A percentile compares a stretch with the other conserved stretches of the same genome.
These are phyloP conservation scores for Phylloporus rhodoxanthus DNA, from an alignment of 768 basidiomycete species.

Conservation along the genomic window DNA sequence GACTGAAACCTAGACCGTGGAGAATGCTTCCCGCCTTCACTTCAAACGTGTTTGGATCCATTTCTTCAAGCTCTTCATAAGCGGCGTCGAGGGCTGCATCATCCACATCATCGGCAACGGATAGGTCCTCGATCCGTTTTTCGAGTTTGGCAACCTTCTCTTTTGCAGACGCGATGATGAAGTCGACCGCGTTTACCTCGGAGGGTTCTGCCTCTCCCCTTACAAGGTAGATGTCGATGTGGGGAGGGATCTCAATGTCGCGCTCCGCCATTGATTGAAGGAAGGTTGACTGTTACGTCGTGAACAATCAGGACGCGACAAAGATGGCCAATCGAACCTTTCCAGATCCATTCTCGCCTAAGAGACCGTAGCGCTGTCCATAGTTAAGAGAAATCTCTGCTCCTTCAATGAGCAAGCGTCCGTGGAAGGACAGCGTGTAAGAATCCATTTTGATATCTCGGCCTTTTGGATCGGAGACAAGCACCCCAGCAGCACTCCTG, in stretches of 20 bases:
- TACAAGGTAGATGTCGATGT: slow-evolving; percentile 98
- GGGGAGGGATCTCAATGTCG: slow-evolving; percentile 88
- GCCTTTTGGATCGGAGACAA: slow-evolving; percentile 86
- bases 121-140: slow-evolving; percentile 88
- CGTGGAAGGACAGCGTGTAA: slow-evolving; percentile 96
- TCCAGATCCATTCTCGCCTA: slow-evolving; percentile 98
- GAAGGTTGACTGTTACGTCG: slow-evolving; percentile 72
- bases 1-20: slow-evolving; percentile 93
- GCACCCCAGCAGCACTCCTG: slow-evolving; percentile 87
- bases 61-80: slow-evolving; percentile 94
- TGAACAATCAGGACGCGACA: slow-evolving; percentile 6
- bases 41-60: slow-evolving; percentile 95
- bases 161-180: slow-evolving; percentile 87
- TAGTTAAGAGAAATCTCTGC: slow-evolving; percentile 77
- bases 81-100: slow-evolving; percentile 81
- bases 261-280: slow-evolving; percentile 92
- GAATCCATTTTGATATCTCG: slow-evolving; percentile 97
- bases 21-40: slow-evolving; percentile 92
- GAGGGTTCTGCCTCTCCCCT: slow-evolving; percentile 93
- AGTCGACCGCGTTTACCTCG: slow-evolving; percentile 94
- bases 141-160: slow-evolving; percentile 93
- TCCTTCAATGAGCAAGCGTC: slow-evolving; percentile 68
- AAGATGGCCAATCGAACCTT: slow-evolving; percentile 54
- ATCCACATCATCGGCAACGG: slow-evolving; percentile 83
- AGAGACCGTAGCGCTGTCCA: slow-evolving; percentile 88